phyloP scores from a whole-genome alignment of 441 rosid species.

The Pelargonium australe region DNA sequence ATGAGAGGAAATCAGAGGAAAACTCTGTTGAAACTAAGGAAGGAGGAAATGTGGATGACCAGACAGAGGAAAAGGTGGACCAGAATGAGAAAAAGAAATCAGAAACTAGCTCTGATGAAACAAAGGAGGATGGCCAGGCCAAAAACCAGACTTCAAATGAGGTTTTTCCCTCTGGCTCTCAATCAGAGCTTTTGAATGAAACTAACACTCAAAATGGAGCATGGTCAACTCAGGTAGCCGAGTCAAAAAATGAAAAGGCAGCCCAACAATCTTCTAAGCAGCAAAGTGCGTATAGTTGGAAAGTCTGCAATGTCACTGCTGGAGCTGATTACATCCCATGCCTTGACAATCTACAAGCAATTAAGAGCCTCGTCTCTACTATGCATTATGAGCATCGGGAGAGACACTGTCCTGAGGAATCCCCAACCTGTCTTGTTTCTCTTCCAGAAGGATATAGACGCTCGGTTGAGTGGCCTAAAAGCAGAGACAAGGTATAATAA shows the following conservation, averaged over 20 bases:
- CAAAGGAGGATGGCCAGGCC: conserved; percentile 36
- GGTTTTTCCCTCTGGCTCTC: conserved; percentile 68
- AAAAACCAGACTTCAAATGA: conserved; percentile 44
- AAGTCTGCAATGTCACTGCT: conserved; percentile 72
- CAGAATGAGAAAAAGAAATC: conserved; percentile 35
- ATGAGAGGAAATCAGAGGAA: conserved; percentile 29
- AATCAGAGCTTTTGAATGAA: conserved; percentile 75
- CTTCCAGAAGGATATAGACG: conserved; percentile 76
- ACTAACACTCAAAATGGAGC: conserved; percentile 57
- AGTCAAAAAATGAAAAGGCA: conserved; percentile 81
- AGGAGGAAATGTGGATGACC: conserved; percentile 34
- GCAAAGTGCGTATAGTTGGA: conserved; percentile 51
- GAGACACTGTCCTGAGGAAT: conserved; percentile 81
- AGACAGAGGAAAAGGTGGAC: conserved; percentile 36
- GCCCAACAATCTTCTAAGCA: conserved; percentile 44
- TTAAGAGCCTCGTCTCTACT: conserved; percentile 57
- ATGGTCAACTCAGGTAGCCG: conserved; percentile 78
- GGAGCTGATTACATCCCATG: conserved; percentile 92
- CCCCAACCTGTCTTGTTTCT: conserved; percentile 84
- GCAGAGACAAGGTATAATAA: conserved; percentile 74
- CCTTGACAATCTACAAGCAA: conserved; percentile 77
- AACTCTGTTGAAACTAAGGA: conserved; percentile 27
- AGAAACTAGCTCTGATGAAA: conserved; percentile 29
- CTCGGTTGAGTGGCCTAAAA: conserved; percentile 82
- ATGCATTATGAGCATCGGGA: conserved; percentile 96